Evolutionary conservation across 2,329 filamentous ascomycete genomes (phyloP).

Genomic region (Ophiostoma piceae): DNA sequence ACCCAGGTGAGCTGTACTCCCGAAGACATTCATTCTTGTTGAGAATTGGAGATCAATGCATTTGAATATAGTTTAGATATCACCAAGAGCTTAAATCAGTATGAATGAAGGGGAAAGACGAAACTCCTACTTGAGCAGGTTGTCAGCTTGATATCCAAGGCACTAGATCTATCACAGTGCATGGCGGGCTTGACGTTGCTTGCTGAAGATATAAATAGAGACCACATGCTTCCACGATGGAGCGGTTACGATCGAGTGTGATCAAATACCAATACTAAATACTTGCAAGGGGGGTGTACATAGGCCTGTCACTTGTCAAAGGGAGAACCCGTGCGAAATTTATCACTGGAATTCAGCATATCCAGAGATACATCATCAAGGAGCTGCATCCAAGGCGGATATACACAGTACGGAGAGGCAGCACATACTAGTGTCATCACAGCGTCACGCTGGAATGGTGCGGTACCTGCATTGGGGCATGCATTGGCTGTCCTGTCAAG

Average conservation of each 20-base stretch:
- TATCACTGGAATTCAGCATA: not conserved
- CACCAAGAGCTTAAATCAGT: not conserved
- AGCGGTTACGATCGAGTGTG: conserved; percentile 6
- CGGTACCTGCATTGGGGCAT: conserved; percentile 14
- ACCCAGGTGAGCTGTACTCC: not conserved
- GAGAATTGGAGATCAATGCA: no score
- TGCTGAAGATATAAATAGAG: conserved; percentile 1
- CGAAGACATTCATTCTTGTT: no score
- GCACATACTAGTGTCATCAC: not conserved
- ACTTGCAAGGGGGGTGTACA: no score
- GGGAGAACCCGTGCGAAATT: not conserved
- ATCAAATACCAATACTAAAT: not conserved
- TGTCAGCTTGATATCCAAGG: not conserved
- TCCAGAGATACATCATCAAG: not conserved
- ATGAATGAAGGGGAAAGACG: no score
- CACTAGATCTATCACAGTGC: not conserved
- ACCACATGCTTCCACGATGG: not conserved
- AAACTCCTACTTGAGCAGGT: no score
- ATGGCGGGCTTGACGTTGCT: not conserved
- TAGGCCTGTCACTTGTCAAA: not conserved
- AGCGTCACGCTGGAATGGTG: not conserved
- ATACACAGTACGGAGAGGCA: not conserved
- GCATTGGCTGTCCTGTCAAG: not conserved
- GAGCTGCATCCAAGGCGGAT: not conserved
- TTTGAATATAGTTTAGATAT: no score